Evolutionary conservation across 805 yeast species (phyloP).

Genomic region (Starmerella apis): DNA sequence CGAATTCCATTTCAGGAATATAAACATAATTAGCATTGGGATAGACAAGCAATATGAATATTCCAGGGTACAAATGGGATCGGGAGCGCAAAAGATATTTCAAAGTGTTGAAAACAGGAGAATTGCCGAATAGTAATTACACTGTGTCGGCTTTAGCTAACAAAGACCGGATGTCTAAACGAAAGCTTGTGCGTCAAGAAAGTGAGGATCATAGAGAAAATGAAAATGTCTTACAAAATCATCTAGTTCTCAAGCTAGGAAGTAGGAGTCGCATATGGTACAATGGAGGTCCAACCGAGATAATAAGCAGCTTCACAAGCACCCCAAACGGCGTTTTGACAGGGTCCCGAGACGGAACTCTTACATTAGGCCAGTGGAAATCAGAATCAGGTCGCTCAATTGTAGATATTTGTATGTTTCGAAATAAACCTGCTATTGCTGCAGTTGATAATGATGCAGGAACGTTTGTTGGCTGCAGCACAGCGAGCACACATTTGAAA

Average conservation of each 20-base stretch:
- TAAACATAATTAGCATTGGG: background rate
- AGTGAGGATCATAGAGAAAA: background rate
- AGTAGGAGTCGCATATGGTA: background rate
- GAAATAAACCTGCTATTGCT: background rate
- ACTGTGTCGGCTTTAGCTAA: constrained; percentile 17
- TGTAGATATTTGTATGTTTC: background rate
- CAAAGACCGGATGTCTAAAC: background rate
- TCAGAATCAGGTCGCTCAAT: constrained; percentile 10
- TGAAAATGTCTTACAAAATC: background rate
- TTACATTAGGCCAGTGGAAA: background rate
- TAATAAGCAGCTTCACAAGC: background rate
- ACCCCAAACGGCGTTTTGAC: background rate
- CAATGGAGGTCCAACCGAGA: background rate
- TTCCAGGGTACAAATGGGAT: constrained; percentile 24
- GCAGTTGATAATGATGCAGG: constrained; percentile 15
- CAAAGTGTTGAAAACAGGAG: constrained; percentile 17
- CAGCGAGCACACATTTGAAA: background rate
- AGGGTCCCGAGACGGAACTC: constrained; percentile 14
- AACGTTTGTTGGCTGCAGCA: background rate
- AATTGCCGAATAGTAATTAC: constrained; percentile 15
- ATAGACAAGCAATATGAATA: too few species aligned
- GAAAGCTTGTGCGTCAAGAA: background rate
- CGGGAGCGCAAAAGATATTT: constrained; percentile 18
- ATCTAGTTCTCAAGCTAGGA: background rate
- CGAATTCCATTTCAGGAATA: too few species aligned